Base-by-base conservation (phyloP, 805 yeast genomes). In the Cyberlindnera saturnus region DNA sequence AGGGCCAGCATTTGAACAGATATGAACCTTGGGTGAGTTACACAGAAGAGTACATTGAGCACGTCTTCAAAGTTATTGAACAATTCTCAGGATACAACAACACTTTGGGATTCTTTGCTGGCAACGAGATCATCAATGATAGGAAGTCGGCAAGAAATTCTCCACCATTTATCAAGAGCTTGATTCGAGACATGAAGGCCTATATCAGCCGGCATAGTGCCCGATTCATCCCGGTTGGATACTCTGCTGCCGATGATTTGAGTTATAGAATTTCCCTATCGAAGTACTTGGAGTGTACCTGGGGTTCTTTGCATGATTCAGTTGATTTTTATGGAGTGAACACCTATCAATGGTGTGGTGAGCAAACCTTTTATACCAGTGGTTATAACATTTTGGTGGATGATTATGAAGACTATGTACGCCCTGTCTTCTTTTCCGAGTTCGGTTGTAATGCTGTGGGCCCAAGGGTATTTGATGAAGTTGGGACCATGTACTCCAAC, bases 261-360 rank as follows among this genome's bases (percentile, higher is more conserved):
- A 64, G 71, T 40, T 90, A 77, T 63, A 71, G 98, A 55, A 75
- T 77, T 8, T 75, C 96, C 0, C 70, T 90, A 38, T 83, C 96
- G 0, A 74, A 79, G 44, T 91, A 86, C 59, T 71, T 91, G 43
- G 91, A 83, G 54, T 90, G 97, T 56, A 79, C 71, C 1, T 59
- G 70, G 3, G 58, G 55, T 3, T 63, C 65, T 14, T 64, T 73
- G 0, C 50, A 59, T 3, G 83, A 80, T 40, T 63, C 81, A 2
- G 81, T 83, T 15, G 98, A 91, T 59, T 88, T 91, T 69, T 89
- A 86, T 64, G 99, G 97, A 20, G 79, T 91, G 56, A 91, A 93
- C 67, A 87, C 95, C 39, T 93, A 93, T 64, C 86, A 89, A 49
- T 91, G 98, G 98, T 93, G 98, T 70, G 98, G 98, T 3, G 75